Evolutionary conservation across 768 basidiomycete genomes (phyloP), one percentile per base, ranked within the genome.

Genomic region (Phaeotremella skinneri): DNA sequence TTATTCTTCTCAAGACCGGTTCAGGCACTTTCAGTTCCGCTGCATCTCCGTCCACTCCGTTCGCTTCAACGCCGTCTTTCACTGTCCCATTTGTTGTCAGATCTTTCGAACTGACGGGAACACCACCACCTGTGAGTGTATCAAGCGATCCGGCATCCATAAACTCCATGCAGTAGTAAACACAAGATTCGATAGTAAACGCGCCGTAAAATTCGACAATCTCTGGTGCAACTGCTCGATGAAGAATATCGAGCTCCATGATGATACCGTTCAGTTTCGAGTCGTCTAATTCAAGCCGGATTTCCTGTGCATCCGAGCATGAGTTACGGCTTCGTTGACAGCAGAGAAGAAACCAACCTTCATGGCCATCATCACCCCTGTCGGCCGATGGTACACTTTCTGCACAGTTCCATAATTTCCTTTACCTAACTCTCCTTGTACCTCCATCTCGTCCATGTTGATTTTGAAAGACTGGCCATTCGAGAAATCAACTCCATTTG

Each of bases 111-210:
- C 17, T 34, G 6, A 37, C 32, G 0, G 82, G 80, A 1, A 87
- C 80, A 39, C 86, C 83, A 37, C 79, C 79, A 30, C 81, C 77
- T 63, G 82, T 78, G 26, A 98, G 82, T 64, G 87, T 89, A 76
- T 97, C 96, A 48, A 99, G 82, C 39, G 87, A 89, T n/a, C 93
- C 92, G 11, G 92, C 93, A 75, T 99, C 94, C 96, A 99, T 99
- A 79, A 87, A 90, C 81, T 99, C 96, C 93, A 98, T 98, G 79
- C 93, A 98, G 77, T 96, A 97, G 79, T 99, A 97, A 23, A 99
- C 96, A 76, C 94, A 99, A n/a, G 90, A 90, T 75, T 99, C 96
- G 78, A 96, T 92, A 78, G 96, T 97, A 81, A 99, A 99, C 3
- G 96, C 96, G 43, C 96, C 96, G 74, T 94, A 98, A 69, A 99